Base-by-base conservation (phyloP, 306 rosid species). In the Glycyrrhiza uralensis region DNA sequence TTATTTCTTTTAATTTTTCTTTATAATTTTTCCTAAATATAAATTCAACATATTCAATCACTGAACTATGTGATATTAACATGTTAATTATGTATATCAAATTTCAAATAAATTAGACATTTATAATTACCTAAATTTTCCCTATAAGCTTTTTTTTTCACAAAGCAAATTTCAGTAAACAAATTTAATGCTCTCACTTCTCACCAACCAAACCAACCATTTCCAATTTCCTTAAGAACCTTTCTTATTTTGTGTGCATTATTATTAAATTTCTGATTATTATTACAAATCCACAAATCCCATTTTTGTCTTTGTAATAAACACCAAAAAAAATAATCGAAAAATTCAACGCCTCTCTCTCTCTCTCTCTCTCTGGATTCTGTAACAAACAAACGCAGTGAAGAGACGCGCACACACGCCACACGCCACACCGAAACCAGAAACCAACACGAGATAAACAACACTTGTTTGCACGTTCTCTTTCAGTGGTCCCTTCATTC, bases 381-480 rank as follows among this genome's bases (percentile, higher is more conserved):
- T 73, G 82, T 45, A 69, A 80, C 87, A 36, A 76, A 85, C 84
- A 22, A 76, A 76, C 70, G 62, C 76, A 72, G 72, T 36, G 80
- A 35, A 36, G 68, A 33, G 81, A 60, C 65, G 71, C 75, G 66
- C 82, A n/a, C 42, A 45, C 78, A 71, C 74, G n/a, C n/a, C n/a
- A 61, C 66, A 71, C 76, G 58, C 83, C 44, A 47, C 79, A 75
- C 77, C 71, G 12, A 66, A 68, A 68, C 70, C 68, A 71, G 60
- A 70, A 51, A 57, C 71, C 41, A 15, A 46, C 57, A 23, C 15
- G 30, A 71, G 52, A 38, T 30, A 52, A 44, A 42, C 41, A 79
- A 72, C 81, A 69, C 82, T 90, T 76, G 98, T 85, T 81, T 84
- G 80, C 85, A 74, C 80, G 80, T 71, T 83, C 82, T 72, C 71